phyloP scores from a whole-genome alignment of 306 rosid genomes.

The Cercis canadensis region DNA sequence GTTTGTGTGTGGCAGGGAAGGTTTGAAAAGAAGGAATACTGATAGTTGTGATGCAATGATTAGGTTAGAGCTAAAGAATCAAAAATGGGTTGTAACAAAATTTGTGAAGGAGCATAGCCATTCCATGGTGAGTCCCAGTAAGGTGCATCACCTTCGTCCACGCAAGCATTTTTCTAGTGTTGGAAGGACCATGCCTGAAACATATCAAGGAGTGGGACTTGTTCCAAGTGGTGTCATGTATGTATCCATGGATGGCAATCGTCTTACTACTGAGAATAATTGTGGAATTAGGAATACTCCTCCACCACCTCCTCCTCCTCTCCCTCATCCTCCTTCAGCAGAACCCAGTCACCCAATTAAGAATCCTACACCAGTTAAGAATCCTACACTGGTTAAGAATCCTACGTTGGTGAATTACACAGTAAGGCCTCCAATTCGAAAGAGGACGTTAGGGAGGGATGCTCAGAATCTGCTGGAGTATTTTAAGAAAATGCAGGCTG shows the following conservation, averaged over 20 bases:
- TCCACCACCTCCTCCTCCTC: not conserved
- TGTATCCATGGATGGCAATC: slow-evolving; percentile 78
- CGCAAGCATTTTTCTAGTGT: slow-evolving; percentile 87
- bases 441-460: slow-evolving; percentile 84
- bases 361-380: slow-evolving; percentile 54
- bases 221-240: slow-evolving; percentile 95
- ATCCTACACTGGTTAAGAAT: slow-evolving; percentile 52
- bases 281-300: slow-evolving; percentile 57
- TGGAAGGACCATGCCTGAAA: slow-evolving; percentile 68
- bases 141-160: slow-evolving; percentile 61
- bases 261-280: slow-evolving; percentile 52
- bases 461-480: slow-evolving; percentile 89
- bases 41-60: slow-evolving; percentile 82
- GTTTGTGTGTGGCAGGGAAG: slow-evolving; percentile 77
- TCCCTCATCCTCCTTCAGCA: slow-evolving; percentile 1
- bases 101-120: slow-evolving; percentile 91
- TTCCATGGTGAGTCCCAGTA: slow-evolving; percentile 55
- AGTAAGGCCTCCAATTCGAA: slow-evolving; percentile 56
- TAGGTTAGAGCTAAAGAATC: slow-evolving; percentile 69
- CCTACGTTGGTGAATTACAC: slow-evolving; percentile 49
- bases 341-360: slow-evolving; percentile 57
- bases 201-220: slow-evolving; percentile 69
- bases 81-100: slow-evolving; percentile 82
- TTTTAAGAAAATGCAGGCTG: slow-evolving; percentile 96
- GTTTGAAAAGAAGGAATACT: slow-evolving; percentile 65